These are phyloP conservation scores for Zasmidium angulare DNA, from an alignment of 2,329 filamentous ascomycete genomes.

Conservation along the genomic window DNA sequence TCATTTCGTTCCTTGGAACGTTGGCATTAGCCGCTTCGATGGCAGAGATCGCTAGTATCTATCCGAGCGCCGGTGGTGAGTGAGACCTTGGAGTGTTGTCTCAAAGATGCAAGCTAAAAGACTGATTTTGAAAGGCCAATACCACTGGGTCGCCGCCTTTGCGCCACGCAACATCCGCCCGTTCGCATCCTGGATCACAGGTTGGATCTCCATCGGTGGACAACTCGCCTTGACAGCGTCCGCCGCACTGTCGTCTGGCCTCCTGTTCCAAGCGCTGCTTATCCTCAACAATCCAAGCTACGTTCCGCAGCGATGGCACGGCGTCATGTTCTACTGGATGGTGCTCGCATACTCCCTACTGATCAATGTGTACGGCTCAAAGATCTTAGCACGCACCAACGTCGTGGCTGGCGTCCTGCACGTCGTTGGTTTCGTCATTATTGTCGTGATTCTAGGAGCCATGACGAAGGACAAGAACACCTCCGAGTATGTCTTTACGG, in stretches of 20 bases:
- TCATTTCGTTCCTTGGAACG: constrained; percentile 44
- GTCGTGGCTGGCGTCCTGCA: constrained; percentile 44
- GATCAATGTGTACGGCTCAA: constrained; percentile 22
- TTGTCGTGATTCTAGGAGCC: constrained; percentile 44
- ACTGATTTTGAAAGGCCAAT: constrained; percentile 38
- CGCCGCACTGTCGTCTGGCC: constrained; percentile 15
- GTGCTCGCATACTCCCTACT: constrained; percentile 20
- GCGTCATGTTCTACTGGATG: constrained; percentile 24
- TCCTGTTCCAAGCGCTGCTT: constrained; percentile 21
- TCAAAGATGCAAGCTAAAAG: too few relatives aligned
- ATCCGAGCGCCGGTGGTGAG: constrained; percentile 33
- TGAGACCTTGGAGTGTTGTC: background rate
- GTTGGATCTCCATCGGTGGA: constrained; percentile 24
- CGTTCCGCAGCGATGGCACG: constrained; percentile 25
- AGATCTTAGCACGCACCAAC: constrained; percentile 44
- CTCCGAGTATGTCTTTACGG: constrained; percentile 16
- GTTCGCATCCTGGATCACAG: constrained; percentile 40
- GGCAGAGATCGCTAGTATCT: constrained; percentile 43
- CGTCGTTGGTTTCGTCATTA: constrained; percentile 49
- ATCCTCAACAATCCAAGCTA: constrained; percentile 22
- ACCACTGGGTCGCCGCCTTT: constrained; percentile 48
- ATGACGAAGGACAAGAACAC: constrained; percentile 38
- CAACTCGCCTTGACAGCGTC: constrained; percentile 21
- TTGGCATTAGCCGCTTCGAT: constrained; percentile 43
- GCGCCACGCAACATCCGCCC: constrained; percentile 36